Conservation (phyloP, 192 early-diverging fungal genomes). For the Rhizophlyctis rosea region DNA sequence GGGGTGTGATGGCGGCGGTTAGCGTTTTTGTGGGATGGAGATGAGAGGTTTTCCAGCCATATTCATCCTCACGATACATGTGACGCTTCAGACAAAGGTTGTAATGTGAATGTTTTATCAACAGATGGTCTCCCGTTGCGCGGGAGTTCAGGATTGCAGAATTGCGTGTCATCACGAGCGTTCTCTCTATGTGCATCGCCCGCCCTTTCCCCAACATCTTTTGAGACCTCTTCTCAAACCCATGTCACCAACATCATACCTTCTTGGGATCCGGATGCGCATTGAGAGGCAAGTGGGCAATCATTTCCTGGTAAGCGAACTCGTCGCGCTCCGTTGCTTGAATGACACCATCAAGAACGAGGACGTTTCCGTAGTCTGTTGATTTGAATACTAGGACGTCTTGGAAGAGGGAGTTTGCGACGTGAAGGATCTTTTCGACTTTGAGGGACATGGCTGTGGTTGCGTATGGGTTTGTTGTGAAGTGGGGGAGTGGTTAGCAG, state of each 20-base stretch:
- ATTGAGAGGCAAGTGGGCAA: slow-evolving; percentile 93
- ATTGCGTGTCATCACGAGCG: slow-evolving; percentile 50
- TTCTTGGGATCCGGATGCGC: slow-evolving; percentile 93
- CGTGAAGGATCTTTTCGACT: slow-evolving; percentile 92
- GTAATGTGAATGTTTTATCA: no score
- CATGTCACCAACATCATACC: no score
- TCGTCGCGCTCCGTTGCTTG: slow-evolving; percentile 98
- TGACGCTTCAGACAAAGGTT: no score
- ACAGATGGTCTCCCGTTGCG: no score
- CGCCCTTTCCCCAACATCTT: not conserved
- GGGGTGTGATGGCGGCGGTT: not conserved
- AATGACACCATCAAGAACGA: slow-evolving; percentile 97
- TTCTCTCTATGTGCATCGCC: not conserved
- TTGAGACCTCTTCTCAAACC: no score
- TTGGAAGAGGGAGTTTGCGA: slow-evolving; percentile 92
- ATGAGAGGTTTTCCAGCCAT: slow-evolving; percentile 3
- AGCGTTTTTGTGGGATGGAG: not conserved
- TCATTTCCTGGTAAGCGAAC: slow-evolving; percentile 99
- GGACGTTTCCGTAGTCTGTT: slow-evolving; percentile 90
- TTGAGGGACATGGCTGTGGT: slow-evolving; percentile 84
- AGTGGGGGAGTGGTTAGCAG: not conserved
- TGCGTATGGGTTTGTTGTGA: no score
- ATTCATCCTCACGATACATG: no score
- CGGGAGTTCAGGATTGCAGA: no score
- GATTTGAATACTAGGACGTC: slow-evolving; percentile 98